A percentile compares a stretch with the other conserved stretches of the same genome.
phyloP scores from a whole-genome alignment of 805 yeast genomes.

The Candida ficus region DNA sequence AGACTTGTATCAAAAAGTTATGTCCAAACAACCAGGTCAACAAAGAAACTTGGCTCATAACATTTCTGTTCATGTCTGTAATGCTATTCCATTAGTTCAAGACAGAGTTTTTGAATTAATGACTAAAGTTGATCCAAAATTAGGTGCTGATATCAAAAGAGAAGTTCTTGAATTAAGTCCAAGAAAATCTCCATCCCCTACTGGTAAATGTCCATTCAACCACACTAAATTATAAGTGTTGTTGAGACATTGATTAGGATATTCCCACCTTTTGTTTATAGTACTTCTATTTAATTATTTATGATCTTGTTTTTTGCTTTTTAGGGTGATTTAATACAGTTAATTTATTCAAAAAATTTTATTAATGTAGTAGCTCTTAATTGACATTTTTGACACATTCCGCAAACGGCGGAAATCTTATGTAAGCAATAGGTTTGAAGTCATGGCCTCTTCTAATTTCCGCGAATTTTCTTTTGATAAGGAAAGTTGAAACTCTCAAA shows the following conservation, averaged over 20 bases:
- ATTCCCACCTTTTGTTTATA: too few species aligned
- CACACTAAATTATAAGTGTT: constrained; percentile 16
- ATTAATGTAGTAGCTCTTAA: too few species aligned
- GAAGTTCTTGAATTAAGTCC: constrained; percentile 46
- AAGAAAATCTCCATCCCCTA: constrained; percentile 11
- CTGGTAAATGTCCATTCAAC: constrained; percentile 20
- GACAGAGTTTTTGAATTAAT: constrained; percentile 76
- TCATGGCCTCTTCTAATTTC: too few species aligned
- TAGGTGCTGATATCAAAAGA: constrained; percentile 63
- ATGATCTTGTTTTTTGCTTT: background rate
- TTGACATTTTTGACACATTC: too few species aligned
- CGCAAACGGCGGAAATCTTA: too few species aligned
- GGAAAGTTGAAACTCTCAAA: too few species aligned
- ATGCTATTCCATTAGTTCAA: constrained; percentile 72
- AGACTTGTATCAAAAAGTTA: constrained; percentile 59
- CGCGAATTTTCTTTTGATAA: background rate
- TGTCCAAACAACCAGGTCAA: constrained; percentile 74
- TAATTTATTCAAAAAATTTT: too few species aligned
- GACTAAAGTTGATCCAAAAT: constrained; percentile 59
- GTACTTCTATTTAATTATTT: background rate
- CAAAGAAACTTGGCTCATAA: constrained; percentile 82
- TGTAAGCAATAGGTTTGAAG: too few species aligned
- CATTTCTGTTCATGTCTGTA: constrained; percentile 65
- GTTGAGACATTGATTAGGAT: too few species aligned
- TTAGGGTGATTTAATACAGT: background rate